Percentiles rank a stretch among this genome's conserved stretches.
Conservation (phyloP, 495 filamentous ascomycete species). For the Aspergillus homomorphus region DNA sequence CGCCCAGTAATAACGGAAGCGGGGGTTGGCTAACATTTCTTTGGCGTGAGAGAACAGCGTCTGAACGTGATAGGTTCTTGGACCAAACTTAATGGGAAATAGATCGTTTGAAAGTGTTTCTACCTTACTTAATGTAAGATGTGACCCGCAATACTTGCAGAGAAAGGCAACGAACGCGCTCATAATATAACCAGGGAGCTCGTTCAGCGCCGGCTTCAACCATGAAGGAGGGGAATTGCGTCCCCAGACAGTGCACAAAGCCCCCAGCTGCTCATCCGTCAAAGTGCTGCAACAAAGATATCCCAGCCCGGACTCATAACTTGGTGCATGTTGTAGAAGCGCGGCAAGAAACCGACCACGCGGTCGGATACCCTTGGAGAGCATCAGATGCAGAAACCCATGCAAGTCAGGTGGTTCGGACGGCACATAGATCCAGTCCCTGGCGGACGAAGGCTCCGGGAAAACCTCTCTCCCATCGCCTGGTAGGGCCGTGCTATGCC, state of each 20-base stretch:
- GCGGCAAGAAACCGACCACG: slow-evolving; percentile 42
- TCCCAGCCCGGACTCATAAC: slow-evolving; percentile 36
- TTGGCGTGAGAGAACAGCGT: slow-evolving; percentile 26
- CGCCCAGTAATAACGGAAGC: slow-evolving; percentile 24
- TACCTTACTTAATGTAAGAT: no score
- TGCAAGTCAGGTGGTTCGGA: slow-evolving; percentile 53
- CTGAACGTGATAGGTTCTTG: neutral
- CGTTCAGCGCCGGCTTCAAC: slow-evolving; percentile 23
- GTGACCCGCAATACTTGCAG: no score
- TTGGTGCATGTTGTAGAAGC: slow-evolving; percentile 44
- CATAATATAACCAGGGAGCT: slow-evolving; percentile 42
- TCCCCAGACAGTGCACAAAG: slow-evolving; percentile 30
- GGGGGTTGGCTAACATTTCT: slow-evolving; percentile 2
- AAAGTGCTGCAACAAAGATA: slow-evolving; percentile 40
- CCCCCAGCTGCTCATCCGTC: slow-evolving; percentile 31
- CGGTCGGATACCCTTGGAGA: slow-evolving; percentile 43
- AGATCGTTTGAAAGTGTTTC: no score
- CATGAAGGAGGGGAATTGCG: slow-evolving; percentile 17
- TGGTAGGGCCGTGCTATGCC: slow-evolving; percentile 39
- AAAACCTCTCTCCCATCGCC: slow-evolving; percentile 61
- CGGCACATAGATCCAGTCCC: slow-evolving; percentile 56
- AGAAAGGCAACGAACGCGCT: slow-evolving; percentile 50
- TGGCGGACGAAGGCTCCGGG: slow-evolving; percentile 52
- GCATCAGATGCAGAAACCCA: slow-evolving; percentile 54
- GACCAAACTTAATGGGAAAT: slow-evolving; percentile 25